Conservation (phyloP, 164 flowering plant genomes). For the Vitis amurensis region DNA sequence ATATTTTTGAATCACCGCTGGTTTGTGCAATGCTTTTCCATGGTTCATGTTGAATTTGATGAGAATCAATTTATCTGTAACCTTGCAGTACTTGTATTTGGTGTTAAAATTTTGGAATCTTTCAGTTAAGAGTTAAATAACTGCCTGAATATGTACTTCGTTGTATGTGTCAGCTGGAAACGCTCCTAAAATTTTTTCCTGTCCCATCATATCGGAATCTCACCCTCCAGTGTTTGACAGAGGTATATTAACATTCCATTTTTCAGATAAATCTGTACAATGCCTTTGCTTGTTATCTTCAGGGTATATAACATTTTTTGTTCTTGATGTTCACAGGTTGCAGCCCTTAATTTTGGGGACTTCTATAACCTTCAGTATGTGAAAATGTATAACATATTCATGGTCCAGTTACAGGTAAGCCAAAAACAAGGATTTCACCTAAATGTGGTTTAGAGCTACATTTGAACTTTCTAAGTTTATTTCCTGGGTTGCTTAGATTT, state of each 20-base stretch:
- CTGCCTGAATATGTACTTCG: background rate
- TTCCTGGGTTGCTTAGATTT: background rate
- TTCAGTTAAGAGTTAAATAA: background rate
- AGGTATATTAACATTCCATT: constrained; percentile 44
- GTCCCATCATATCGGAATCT: constrained; percentile 83
- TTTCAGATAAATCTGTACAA: background rate
- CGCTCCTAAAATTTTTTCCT: constrained; percentile 85
- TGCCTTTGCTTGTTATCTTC: background rate
- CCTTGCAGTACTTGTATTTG: background rate
- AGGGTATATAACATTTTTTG: background rate
- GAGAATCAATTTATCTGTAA: background rate
- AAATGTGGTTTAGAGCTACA: background rate
- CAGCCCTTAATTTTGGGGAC: constrained; percentile 85
- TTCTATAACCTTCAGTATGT: constrained; percentile 76
- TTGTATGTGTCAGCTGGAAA: constrained; percentile 65
- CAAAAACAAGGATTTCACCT: background rate
- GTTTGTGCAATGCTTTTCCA: constrained; percentile 40
- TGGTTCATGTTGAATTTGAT: background rate
- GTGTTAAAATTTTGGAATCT: background rate
- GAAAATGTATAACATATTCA: constrained; percentile 78
- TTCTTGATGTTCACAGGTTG: constrained; percentile 57
- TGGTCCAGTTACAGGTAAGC: constrained; percentile 87
- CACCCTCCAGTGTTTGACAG: constrained; percentile 90
- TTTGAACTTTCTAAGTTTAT: too few relatives aligned
- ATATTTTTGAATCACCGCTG: constrained; percentile 96